Conservation (phyloP, 164 flowering plant species). For the Dillenia turbinata region DNA sequence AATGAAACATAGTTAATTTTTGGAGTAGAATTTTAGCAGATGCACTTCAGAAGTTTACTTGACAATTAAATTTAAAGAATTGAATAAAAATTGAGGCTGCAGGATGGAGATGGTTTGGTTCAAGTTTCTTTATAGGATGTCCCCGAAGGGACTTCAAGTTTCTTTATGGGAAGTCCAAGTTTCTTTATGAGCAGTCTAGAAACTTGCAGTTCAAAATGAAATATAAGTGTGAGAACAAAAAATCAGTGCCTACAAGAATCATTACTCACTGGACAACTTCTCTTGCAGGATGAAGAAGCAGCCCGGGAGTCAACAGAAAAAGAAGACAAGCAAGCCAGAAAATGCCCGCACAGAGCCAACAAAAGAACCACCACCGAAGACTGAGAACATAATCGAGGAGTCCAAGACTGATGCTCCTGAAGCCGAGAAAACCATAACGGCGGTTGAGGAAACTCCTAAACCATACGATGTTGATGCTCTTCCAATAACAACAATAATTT, state of each 20-base stretch:
- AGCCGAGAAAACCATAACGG: background rate
- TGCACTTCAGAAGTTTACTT: no score
- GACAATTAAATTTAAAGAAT: no score
- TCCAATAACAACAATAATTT: no score
- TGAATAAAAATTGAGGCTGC: no score
- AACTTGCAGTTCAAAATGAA: background rate
- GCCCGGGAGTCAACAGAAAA: conserved; percentile 12
- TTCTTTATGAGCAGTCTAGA: no score
- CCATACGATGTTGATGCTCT: conserved; percentile 1
- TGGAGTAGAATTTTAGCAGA: no score
- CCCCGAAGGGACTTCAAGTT: no score
- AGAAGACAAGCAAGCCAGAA: background rate
- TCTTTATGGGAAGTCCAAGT: background rate
- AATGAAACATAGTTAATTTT: no score
- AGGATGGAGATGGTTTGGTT: no score
- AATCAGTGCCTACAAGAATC: background rate
- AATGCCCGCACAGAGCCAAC: conserved; percentile 2
- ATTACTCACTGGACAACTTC: background rate
- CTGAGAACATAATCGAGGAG: conserved; percentile 1
- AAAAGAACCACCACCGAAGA: conserved; percentile 7
- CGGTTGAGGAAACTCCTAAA: background rate
- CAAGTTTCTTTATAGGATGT: no score
- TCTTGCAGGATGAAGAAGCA: conserved; percentile 20
- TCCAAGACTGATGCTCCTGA: conserved; percentile 4
- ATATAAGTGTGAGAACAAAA: no score